phyloP scores from a whole-genome alignment of 2,329 filamentous ascomycete species.

The Ilyonectria sp. region DNA sequence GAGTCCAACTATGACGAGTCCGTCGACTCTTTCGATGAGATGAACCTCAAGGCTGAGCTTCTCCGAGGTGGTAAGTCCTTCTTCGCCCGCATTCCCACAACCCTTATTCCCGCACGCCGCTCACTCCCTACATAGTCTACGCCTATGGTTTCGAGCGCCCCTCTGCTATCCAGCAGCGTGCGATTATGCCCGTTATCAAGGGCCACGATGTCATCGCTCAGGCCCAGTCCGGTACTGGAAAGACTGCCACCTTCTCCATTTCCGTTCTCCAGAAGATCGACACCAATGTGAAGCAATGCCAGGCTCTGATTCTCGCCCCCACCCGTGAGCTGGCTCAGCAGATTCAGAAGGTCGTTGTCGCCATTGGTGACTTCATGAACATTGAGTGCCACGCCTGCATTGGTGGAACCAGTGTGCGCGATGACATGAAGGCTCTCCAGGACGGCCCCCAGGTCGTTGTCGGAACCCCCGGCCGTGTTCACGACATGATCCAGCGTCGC shows the following conservation, averaged over 20 bases:
- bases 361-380: constrained; percentile 99
- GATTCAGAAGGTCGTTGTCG: constrained; percentile 99
- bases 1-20: constrained; percentile 99
- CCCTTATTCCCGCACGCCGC: constrained; percentile 41
- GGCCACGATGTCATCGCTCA: constrained; percentile 99
- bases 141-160: constrained; percentile 99
- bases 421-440: constrained; percentile 98
- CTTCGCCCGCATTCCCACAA: constrained; percentile 33
- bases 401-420: constrained; percentile 96
- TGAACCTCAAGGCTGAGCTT: constrained; percentile 97
- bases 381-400: constrained; percentile 99
- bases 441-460: constrained; percentile 98
- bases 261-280: constrained; percentile 99
- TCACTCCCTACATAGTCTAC: constrained; percentile 74
- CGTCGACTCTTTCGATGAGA: constrained; percentile 98
- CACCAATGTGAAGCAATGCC: constrained; percentile 92
- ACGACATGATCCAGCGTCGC: constrained; percentile 99
- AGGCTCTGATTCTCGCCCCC: constrained; percentile 97
- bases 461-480: constrained; percentile 97
- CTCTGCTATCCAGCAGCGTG: constrained; percentile 99
- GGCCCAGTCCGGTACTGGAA: constrained; percentile 99
- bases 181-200: constrained; percentile 99
- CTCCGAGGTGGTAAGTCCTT: constrained; percentile 83
- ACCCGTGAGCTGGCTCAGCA: constrained; percentile 99
- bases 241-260: constrained; percentile 99